Evolutionary conservation across 2,329 filamentous ascomycete genomes (phyloP).

Genomic region (Nemania sp.): DNA sequence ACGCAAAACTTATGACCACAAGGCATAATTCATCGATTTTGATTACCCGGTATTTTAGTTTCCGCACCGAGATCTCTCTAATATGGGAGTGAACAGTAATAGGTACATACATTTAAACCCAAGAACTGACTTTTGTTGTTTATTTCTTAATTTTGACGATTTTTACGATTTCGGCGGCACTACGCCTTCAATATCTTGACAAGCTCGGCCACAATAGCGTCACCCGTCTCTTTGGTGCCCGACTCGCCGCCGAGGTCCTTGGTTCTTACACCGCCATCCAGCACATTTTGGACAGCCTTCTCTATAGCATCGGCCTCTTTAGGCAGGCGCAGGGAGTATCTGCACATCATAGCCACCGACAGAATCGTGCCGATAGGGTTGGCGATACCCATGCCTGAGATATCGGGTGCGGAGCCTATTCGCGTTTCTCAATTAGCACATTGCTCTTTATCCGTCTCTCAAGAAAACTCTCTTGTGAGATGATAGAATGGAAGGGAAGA

Average conservation of each 20-base stretch:
- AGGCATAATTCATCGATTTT: not conserved
- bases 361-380: conserved; percentile 94
- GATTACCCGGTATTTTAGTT: not conserved
- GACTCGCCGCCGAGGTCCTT: conserved; percentile 85
- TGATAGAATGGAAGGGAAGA: not conserved
- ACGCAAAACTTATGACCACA: not conserved
- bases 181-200: conserved; percentile 70
- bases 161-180: not conserved
- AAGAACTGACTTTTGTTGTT: not conserved
- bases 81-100: not conserved
- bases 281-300: conserved; percentile 80
- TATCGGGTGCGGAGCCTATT: conserved; percentile 85
- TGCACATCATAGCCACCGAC: conserved; percentile 94
- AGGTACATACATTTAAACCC: not conserved
- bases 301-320: conserved; percentile 84
- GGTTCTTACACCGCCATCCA: conserved; percentile 83
- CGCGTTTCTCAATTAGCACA: conserved; percentile 6
- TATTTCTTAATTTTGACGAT: not conserved
- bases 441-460: not conserved
- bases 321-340: conserved; percentile 87
- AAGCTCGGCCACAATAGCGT: conserved; percentile 82
- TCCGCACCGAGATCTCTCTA: not conserved
- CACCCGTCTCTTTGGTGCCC: conserved; percentile 79
- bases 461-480: not conserved
- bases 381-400: conserved; percentile 89